Evolutionary conservation across 768 basidiomycete genomes (phyloP), one percentile per base, ranked within the genome.

Genomic region (Crucibulum laeve): DNA sequence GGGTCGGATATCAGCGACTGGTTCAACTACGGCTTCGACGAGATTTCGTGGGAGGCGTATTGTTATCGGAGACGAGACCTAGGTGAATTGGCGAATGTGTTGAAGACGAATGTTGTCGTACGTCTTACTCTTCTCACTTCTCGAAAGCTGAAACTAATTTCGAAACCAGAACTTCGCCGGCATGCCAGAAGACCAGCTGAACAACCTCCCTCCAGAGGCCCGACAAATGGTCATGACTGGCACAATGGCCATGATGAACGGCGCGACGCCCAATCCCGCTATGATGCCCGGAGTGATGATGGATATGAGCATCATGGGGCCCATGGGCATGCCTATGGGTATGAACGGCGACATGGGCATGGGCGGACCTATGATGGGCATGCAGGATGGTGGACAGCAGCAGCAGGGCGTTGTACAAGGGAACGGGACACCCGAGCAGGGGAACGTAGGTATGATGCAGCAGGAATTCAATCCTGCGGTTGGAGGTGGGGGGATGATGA

Each of bases 1-100:
- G 96, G 96, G 25, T 84, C 89, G 3, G 92, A 96, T 68, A 73
- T 96, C 48, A 87, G 88, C 52, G 94, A 97, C 68, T 99, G 93
- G 87, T 99, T 99, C 67, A 98, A 99, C 64, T 98, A 96, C 53
- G 96, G 96, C 0, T 98, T 98, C 56, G 96, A 99, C 62, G 96
- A 99, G 65, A 76, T 90, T 13, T 88, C 87, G 25, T 99, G 93
- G 92, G 89, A 91, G 57, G 84, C 84, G 32, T 99, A 95, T 56
- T 89, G 85, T 53, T 86, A 88, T 62, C 77, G 90, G 53, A 73
- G 91, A 53, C 75, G 87, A 32, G 87, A 91, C 44, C 60, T 91
- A 40, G 84, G 87, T 2, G 90, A 91, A 45, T 71, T 87, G 43
- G 87, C 86, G 0, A 80, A 76, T 45, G 80, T 89, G 35, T 73